A percentile compares a stretch with the other conserved stretches of the same genome.
Conservation (phyloP, 345 rosid genomes). For the Luvunga scandens region DNA sequence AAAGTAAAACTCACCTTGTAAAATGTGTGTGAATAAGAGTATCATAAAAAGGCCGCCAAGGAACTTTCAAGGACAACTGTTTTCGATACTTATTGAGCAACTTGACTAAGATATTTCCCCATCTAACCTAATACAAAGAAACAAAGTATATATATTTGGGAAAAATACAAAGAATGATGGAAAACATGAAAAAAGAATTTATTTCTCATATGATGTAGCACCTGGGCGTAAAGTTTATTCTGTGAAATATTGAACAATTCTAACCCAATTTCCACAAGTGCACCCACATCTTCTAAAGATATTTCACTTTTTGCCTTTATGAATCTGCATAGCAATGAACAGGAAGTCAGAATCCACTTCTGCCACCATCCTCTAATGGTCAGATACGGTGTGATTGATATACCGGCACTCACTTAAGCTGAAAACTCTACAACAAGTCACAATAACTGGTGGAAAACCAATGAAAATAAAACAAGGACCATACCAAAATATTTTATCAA, state of each 20-base stretch:
- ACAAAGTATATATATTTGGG: not conserved
- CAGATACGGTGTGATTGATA: not conserved
- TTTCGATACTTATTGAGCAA: constrained; percentile 73
- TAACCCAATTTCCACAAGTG: constrained; percentile 65
- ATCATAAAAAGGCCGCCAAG: constrained; percentile 93
- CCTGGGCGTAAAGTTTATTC: constrained; percentile 86
- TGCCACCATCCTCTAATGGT: not conserved
- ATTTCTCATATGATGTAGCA: constrained; percentile 20
- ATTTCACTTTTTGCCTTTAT: constrained; percentile 91
- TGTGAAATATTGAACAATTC: constrained; percentile 67
- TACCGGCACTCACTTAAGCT: not conserved
- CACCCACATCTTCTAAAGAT: constrained; percentile 65
- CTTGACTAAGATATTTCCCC: constrained; percentile 84
- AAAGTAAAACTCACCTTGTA: constrained; percentile 53
- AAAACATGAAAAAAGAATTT: constrained; percentile 13
- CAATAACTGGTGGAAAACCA: not conserved
- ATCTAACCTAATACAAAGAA: constrained; percentile 70
- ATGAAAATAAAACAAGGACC: not conserved
- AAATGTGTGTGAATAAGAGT: constrained; percentile 81
- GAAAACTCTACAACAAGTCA: not conserved
- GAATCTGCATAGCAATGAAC: constrained; percentile 46
- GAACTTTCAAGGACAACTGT: constrained; percentile 69
- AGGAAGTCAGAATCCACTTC: constrained; percentile 2
- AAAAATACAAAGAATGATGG: constrained; percentile 12
- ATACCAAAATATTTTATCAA: not conserved